Percentiles rank a stretch among this genome's conserved stretches.
These are phyloP conservation scores for Magnolia sinica DNA, from an alignment of 164 flowering plant genomes.

Conservation along the genomic window DNA sequence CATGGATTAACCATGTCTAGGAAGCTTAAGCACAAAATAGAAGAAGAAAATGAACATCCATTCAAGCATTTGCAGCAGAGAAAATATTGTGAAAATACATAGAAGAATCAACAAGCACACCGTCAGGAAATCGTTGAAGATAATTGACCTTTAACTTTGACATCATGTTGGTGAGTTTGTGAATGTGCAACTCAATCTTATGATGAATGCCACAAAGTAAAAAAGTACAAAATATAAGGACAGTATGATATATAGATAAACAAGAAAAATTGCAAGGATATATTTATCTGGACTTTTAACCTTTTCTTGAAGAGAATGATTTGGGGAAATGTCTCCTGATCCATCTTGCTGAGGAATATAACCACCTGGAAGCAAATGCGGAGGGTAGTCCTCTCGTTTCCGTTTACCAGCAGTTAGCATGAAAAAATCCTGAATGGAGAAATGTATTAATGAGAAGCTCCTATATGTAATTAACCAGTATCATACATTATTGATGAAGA, in stretches of 20 bases:
- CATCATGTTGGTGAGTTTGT: not conserved
- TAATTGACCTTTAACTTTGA: not conserved
- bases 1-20: not conserved
- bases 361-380: constrained; percentile 53
- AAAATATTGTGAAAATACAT: not conserved
- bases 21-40: not conserved
- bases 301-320: constrained; percentile 16
- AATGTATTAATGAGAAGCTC: not conserved
- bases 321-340: constrained; percentile 51
- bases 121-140: not conserved
- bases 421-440: constrained; percentile 60
- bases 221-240: no score
- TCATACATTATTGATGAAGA: not conserved
- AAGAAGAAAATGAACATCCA: not conserved
- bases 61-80: not conserved
- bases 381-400: constrained; percentile 69
- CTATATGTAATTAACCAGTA: not conserved
- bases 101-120: not conserved
- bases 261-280: no score
- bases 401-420: constrained; percentile 64
- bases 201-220: not conserved
- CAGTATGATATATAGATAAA: no score
- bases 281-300: not conserved
- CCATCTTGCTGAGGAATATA: constrained; percentile 98
- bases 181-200: not conserved